phyloP scores from a whole-genome alignment of 148 eudicot species.

The Arctostaphylos glauca region DNA sequence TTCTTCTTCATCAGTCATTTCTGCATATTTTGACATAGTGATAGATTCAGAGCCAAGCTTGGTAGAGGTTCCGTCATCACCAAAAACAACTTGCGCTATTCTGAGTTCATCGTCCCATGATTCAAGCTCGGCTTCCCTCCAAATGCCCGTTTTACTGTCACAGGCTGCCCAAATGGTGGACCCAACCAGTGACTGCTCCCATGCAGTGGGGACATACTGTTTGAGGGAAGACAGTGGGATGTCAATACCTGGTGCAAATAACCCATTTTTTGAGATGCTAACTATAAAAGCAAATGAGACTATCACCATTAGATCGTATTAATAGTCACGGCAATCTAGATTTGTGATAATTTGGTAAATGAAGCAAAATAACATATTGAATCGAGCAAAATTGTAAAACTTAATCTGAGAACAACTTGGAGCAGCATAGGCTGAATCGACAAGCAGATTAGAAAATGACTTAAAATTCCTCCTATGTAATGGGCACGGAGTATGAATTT shows the following conservation, averaged over 20 bases:
- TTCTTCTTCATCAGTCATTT: conserved; percentile 54
- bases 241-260: conserved; percentile 49
- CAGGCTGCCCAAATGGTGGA: conserved; percentile 67
- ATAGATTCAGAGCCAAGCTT: conserved; percentile 59
- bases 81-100: conserved; percentile 54
- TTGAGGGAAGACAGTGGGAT: conserved; percentile 63
- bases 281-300: conserved; percentile 7
- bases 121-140: conserved; percentile 90
- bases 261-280: not conserved
- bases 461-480: not conserved
- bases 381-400: not conserved
- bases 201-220: conserved; percentile 54
- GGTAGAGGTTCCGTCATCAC: conserved; percentile 60
- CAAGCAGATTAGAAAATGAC: not conserved
- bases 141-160: conserved; percentile 50
- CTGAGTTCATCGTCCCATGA: conserved; percentile 68
- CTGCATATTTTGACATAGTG: conserved; percentile 62
- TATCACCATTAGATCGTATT: not conserved
- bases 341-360: not conserved
- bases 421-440: not conserved
- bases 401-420: not conserved
- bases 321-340: not conserved
- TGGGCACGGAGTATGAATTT: conserved; percentile 3
- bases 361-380: not conserved
- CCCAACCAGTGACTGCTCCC: conserved; percentile 66